Percentiles rank a stretch among this genome's conserved stretches.
These are phyloP conservation scores for Chlamydomonas eustigma DNA, from an alignment of 139 green algal species.

Conservation along the genomic window DNA sequence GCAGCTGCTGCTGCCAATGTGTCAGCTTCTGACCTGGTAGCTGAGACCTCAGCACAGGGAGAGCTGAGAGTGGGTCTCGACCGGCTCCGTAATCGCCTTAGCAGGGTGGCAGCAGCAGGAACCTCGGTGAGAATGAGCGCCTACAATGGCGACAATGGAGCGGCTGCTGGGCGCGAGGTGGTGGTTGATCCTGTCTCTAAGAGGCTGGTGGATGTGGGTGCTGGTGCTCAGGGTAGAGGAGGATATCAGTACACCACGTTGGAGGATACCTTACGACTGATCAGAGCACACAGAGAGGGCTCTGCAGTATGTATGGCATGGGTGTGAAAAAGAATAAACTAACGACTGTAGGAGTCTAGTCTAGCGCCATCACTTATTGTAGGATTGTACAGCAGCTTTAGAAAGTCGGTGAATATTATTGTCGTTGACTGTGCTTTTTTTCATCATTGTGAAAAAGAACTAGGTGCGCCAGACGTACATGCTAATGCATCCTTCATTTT, in stretches of 20 bases:
- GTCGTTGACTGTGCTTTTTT: too few relatives aligned
- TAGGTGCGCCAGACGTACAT: too few relatives aligned
- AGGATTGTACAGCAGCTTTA: too few relatives aligned
- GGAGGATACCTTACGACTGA: neutral
- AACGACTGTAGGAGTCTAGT: too few relatives aligned
- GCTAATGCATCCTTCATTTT: too few relatives aligned
- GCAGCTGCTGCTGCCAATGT: neutral
- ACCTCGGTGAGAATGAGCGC: too few relatives aligned
- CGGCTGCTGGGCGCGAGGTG: neutral
- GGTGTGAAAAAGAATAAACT: too few relatives aligned
- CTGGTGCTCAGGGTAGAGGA: neutral
- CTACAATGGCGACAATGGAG: neutral
- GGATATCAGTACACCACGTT: neutral
- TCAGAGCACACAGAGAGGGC: neutral
- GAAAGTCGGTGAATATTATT: too few relatives aligned
- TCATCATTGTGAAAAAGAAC: too few relatives aligned
- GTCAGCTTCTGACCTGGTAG: neutral
- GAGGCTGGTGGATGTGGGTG: conserved; percentile 4
- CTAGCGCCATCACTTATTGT: too few relatives aligned
- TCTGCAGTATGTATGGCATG: neutral
- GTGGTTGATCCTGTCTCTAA: neutral
- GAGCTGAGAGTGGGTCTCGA: neutral
- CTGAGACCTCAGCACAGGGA: neutral
- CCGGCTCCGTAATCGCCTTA: neutral
- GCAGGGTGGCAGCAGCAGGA: neutral